Conservation (phyloP, 108 stramenopile genomes). For the Cyclostephanos tholiformis region DNA sequence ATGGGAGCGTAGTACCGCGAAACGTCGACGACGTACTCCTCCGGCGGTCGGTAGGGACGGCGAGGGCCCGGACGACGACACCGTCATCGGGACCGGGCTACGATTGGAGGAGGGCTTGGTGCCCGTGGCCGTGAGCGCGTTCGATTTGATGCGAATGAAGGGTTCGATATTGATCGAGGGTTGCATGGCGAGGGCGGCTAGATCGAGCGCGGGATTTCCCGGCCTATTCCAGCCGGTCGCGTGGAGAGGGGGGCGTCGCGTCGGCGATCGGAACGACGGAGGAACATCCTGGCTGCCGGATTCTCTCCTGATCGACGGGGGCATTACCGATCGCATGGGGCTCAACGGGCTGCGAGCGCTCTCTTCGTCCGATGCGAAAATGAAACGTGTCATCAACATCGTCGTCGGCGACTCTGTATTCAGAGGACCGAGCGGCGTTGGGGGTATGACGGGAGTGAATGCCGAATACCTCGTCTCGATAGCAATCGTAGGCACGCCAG, state of each 20-base stretch:
- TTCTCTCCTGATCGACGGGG: constrained; percentile 71
- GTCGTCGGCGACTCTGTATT: constrained; percentile 64
- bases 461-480: constrained; percentile 61
- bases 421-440: constrained; percentile 41
- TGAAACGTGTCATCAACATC: constrained; percentile 69
- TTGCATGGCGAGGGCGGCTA: constrained; percentile 78
- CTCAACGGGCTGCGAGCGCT: constrained; percentile 52
- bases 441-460: constrained; percentile 43
- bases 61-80: constrained; percentile 8
- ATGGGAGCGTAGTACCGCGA: background rate
- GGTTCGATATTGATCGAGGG: constrained; percentile 55
- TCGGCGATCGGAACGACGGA: constrained; percentile 8
- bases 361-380: background rate
- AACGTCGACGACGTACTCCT: background rate
- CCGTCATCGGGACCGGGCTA: background rate
- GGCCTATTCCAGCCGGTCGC: constrained; percentile 73
- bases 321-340: constrained; percentile 65
- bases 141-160: constrained; percentile 59
- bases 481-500: constrained; percentile 59
- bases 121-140: constrained; percentile 78
- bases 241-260: constrained; percentile 49
- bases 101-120: constrained; percentile 66
- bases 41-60: constrained; percentile 27
- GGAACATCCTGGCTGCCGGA: constrained; percentile 36
- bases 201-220: constrained; percentile 81